A percentile compares a stretch with the other conserved stretches of the same genome.
Evolutionary conservation across 176 grass and related monocot species (phyloP).

Genomic region (Coix lacrymajobi): DNA sequence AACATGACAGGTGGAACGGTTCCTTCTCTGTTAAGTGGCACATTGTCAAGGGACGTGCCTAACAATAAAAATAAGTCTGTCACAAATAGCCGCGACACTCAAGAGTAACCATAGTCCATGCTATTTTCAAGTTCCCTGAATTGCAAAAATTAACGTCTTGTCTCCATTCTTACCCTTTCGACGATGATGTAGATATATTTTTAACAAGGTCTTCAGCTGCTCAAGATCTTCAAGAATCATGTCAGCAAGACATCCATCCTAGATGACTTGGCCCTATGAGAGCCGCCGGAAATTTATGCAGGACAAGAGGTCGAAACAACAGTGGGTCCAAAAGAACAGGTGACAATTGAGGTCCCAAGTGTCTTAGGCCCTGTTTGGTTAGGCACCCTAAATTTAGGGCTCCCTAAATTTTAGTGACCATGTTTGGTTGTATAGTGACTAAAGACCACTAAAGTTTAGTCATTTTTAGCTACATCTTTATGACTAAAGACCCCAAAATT

Average conservation of each 20-base stretch:
- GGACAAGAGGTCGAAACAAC: conserved; percentile 68
- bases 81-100: conserved; percentile 91
- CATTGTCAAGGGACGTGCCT: conserved; percentile 81
- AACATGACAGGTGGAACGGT: conserved; percentile 92
- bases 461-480: too few species aligned
- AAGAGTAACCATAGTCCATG: conserved; percentile 41
- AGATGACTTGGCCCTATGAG: conserved; percentile 83
- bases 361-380: too few species aligned
- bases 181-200: conserved; percentile 53
- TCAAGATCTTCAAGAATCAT: conserved; percentile 89
- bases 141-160: background rate
- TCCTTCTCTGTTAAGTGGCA: conserved; percentile 89
- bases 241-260: conserved; percentile 65
- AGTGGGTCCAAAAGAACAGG: conserved; percentile 76
- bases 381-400: too few species aligned
- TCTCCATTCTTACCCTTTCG: background rate
- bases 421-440: too few species aligned
- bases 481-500: too few species aligned
- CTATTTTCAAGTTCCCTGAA: background rate
- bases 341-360: background rate
- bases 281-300: conserved; percentile 84
- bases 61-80: conserved; percentile 89
- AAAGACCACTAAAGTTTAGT: too few species aligned
- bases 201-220: conserved; percentile 81
- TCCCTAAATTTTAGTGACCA: too few species aligned